phyloP scores from a whole-genome alignment of 495 filamentous ascomycete genomes.

The Tuber indicum region DNA sequence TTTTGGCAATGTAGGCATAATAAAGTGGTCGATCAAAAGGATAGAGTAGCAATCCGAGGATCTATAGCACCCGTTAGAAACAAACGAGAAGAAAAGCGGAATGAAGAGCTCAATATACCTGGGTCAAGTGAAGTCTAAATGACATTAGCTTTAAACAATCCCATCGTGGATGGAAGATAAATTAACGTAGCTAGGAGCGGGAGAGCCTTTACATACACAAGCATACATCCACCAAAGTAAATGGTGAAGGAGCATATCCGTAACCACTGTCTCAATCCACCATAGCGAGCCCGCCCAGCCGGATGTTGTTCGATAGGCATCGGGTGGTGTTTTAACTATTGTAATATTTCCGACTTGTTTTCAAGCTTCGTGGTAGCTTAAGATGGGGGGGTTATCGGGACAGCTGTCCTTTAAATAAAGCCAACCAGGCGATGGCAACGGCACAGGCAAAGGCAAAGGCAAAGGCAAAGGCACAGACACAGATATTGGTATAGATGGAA shows the following conservation, averaged over 20 bases:
- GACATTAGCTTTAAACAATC: constrained; percentile 12
- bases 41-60: constrained; percentile 64
- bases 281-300: constrained; percentile 35
- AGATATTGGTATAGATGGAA: not conserved
- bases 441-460: not conserved
- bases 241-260: constrained; percentile 33
- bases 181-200: not conserved
- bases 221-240: constrained; percentile 35
- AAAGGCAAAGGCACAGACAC: not conserved
- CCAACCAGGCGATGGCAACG: not conserved
- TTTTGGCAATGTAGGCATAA: constrained; percentile 70
- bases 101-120: constrained; percentile 19
- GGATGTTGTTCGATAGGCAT: constrained; percentile 25
- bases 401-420: constrained; percentile 1
- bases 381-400: not conserved
- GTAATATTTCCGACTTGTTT: constrained; percentile 4
- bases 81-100: not conserved
- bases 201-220: constrained; percentile 33
- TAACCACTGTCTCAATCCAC: constrained; percentile 33
- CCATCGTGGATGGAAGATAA: not conserved
- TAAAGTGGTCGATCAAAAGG: constrained; percentile 62
- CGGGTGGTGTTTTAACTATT: not conserved
- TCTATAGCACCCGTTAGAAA: constrained; percentile 42
- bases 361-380: constrained; percentile 10
- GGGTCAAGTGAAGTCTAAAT: constrained; percentile 29